Base-by-base conservation (phyloP, 75 land plant species). In the Picea glauca region DNA sequence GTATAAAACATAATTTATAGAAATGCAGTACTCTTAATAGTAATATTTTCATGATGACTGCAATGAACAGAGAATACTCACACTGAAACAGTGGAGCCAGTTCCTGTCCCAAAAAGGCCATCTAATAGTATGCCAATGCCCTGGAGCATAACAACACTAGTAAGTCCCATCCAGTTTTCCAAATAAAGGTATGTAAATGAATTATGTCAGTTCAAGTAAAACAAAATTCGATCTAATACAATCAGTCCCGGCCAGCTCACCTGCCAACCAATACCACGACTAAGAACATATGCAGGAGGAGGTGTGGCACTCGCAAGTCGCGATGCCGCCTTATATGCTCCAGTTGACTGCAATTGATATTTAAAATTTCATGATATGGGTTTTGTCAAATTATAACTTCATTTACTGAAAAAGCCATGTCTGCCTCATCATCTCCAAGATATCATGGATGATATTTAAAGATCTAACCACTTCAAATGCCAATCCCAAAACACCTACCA, bases 81-180 rank as follows among this genome's bases (percentile, higher is more conserved):
- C 98, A 92, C 91, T 60, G 97, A 87, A 26, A 91, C 94, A 81
- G 97, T 87, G 56, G 90, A 88, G 54, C 98, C 97, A 70, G 85
- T 93, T 68, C 84, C 80, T 60, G 94, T 79, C 31, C 98, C 97
- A 85, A 96, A 96, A 78, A 96, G 79, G 54, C 98, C 98, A 87
- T 93, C 91, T 76, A 96, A 79, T 78, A 96, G 83, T 82, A 94
- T 84, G 20, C 94, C 89, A 14, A 96, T 54, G 56, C 98, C 98
- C 98, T 96, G 88, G 65, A 18, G 23, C 23, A 62, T 62, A 23
- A 75, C 20, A 23, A 75, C 20, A 6, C 4, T 5, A 50, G 56
- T 50, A 50, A 50, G 56, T 50, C 56, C 56, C 56, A 50, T 50
- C 56, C 56, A 50, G 12, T 9, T 50, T 8, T 50, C 56, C 56